These are phyloP conservation scores for Candida andamanensis DNA, from an alignment of 805 yeast genomes.

Conservation along the genomic window DNA sequence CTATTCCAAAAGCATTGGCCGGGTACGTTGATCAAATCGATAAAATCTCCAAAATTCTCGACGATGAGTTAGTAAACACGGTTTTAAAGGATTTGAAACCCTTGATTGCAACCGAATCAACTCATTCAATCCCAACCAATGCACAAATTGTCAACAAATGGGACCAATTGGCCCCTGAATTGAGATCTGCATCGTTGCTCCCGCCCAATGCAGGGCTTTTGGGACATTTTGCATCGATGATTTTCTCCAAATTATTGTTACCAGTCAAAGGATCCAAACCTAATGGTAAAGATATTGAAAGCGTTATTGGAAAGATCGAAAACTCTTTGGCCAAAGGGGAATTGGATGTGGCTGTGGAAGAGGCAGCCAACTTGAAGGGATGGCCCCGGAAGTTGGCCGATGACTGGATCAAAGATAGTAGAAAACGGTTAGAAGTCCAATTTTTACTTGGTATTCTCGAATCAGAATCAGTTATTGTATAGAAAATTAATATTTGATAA, in stretches of 20 bases:
- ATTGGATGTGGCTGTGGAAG: conserved; percentile 86
- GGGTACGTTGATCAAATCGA: conserved; percentile 35
- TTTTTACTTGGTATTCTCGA: conserved; percentile 68
- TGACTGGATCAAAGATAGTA: conserved; percentile 87
- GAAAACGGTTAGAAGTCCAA: conserved; percentile 85
- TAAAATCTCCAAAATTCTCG: conserved; percentile 15
- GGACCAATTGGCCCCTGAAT: conserved; percentile 75
- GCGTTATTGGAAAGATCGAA: conserved; percentile 81
- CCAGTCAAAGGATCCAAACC: conserved; percentile 74
- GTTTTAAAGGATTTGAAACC: conserved; percentile 31
- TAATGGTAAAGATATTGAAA: conserved; percentile 77
- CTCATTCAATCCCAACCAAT: conserved; percentile 60
- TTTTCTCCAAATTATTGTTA: conserved; percentile 72
- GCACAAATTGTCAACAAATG: conserved; percentile 78
- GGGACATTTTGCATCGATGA: conserved; percentile 78
- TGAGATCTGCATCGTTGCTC: conserved; percentile 80
- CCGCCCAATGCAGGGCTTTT: conserved; percentile 95
- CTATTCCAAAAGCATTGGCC: conserved; percentile 21
- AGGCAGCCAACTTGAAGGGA: conserved; percentile 83
- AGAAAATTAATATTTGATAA: conserved; percentile 8
- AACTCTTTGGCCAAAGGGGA: conserved; percentile 68
- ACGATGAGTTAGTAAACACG: conserved; percentile 31
- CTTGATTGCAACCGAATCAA: conserved; percentile 32
- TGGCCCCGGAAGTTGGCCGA: conserved; percentile 87
- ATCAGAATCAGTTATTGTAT: conserved; percentile 49